Conservation (phyloP, 148 eudicot genomes). For the Limonium bicolor region DNA sequence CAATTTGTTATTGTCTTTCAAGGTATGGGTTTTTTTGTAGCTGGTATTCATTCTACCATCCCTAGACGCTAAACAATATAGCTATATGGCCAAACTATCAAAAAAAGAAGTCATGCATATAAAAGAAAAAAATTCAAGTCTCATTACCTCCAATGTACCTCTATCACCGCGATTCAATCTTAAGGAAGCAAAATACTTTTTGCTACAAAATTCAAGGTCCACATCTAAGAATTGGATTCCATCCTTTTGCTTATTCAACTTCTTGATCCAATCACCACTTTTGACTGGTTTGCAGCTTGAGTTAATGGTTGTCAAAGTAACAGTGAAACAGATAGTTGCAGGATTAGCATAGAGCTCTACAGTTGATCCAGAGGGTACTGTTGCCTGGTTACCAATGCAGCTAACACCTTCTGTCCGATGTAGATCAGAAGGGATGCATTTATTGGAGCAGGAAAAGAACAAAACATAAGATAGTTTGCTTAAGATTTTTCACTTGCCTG, state of each 20-base stretch:
- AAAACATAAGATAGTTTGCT: neutral
- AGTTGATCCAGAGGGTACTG: slow-evolving; percentile 46
- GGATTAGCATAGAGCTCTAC: slow-evolving; percentile 77
- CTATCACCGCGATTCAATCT: slow-evolving; percentile 61
- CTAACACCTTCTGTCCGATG: too few relatives aligned
- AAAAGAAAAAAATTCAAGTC: too few relatives aligned
- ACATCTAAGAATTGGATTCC: slow-evolving; percentile 55
- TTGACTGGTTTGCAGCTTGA: slow-evolving; percentile 85
- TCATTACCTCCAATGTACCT: slow-evolving; percentile 85
- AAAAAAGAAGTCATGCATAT: too few relatives aligned
- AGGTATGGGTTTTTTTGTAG: too few relatives aligned
- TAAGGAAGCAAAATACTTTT: slow-evolving; percentile 65
- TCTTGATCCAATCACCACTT: slow-evolving; percentile 74
- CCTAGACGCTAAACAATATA: too few relatives aligned
- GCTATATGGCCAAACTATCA: too few relatives aligned
- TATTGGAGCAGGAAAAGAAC: neutral
- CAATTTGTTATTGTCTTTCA: too few relatives aligned
- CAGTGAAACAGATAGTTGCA: slow-evolving; percentile 42
- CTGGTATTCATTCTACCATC: too few relatives aligned
- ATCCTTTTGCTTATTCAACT: slow-evolving; percentile 63
- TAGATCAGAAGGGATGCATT: neutral
- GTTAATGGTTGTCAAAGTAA: slow-evolving; percentile 50
- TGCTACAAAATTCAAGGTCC: slow-evolving; percentile 66
- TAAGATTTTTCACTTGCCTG: slow-evolving; percentile 24
- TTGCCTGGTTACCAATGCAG: slow-evolving; percentile 50